Base-by-base conservation (phyloP, 2,329 filamentous ascomycete species). In the Claviceps maximensis region DNA sequence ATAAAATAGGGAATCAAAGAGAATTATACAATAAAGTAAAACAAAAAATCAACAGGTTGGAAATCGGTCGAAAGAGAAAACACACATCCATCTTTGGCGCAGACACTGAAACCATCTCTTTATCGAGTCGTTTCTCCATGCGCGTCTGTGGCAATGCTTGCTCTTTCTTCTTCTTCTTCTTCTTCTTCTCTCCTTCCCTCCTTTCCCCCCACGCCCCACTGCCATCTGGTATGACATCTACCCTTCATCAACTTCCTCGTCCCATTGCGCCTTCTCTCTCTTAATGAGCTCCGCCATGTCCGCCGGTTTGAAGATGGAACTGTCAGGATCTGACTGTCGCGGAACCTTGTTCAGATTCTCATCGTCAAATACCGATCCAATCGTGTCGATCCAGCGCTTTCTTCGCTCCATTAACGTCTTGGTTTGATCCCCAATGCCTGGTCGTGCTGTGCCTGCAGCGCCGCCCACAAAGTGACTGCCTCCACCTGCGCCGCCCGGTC, bases 381-480 rank as follows among this genome's bases (percentile, higher is more conserved):
- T 94, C 41, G 82, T 90, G 58, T 89, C 86, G 58, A 89, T 89
- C 91, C 93, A 98, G 59, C 89, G 82, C 64, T 82, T 79, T 53
- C 90, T 80, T 55, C 91, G 79, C 67, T 96, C 90, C 90, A 98
- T 96, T 27, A 98, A 75, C 46, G 84, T 91, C 65, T 89, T 84
- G 3, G 93, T 93, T 54, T 89, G 78, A 68, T 98, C 93, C 29
- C 93, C 93, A 52, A 98, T 94, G 45, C 86, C 85, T 2, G 85
- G 82, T n/a, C 83, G 75, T 9, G 83, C 83, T 66, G 80, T 83
- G 31, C 79, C 82, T 12, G 78, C 73, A 31, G 72, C 79, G 36
- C 74, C 74, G n/a, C 78, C 77, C n/a, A 74, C 69, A 57, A 73
- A 63, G 69, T 88, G 78, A 61, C 79, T 83, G 47, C 84, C 85